Evolutionary conservation across 129 eudicot genomes (phyloP), one percentile per base, ranked within the genome.

Genomic region (Arctium minus): DNA sequence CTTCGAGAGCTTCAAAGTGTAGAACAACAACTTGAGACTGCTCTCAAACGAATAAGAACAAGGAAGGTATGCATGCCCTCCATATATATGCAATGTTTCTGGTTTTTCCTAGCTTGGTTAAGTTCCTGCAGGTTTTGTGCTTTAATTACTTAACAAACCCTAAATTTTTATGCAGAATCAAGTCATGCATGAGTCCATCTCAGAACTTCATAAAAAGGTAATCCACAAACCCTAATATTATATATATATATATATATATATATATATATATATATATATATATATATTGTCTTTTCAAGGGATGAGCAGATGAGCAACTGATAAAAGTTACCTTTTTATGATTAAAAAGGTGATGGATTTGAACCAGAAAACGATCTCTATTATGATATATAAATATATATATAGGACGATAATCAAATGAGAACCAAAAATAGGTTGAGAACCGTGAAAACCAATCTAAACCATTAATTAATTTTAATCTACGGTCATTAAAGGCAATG

Each of bases 161-260:
- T 27, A 29, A 40, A 33, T 36, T 9, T 81, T 44, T 40, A 64
- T 84, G 88, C 90, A 94, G 98, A 92, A 94, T 75, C 98, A 94
- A 82, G 87, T 88, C 32, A 91, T 94, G 97, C 87, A 88, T 10
- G 97, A 94, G 83, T 89, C 98, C 32, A 89, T 94, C 65, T 88
- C 94, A 15, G 86, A 91, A 80, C 96, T 94, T 65, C 97, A 94
- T 78, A 94, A 94, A 83, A 91, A 91, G 93, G 98, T 92, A 84
- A 46, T 9, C 27, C 46, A 31, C 72, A 1, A 46, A 70, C 77
- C 12, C n/a, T 62, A 8, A 29, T 81, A 12, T 18, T 74, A 15
- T 8, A 50, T 12, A 50, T n/a, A n/a, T n/a, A n/a, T n/a, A n/a
- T n/a, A n/a, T n/a, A n/a, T n/a, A n/a, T n/a, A n/a, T n/a, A n/a